Evolutionary conservation across 2,329 filamentous ascomycete species (phyloP).

Genomic region (Botrytis medusae): DNA sequence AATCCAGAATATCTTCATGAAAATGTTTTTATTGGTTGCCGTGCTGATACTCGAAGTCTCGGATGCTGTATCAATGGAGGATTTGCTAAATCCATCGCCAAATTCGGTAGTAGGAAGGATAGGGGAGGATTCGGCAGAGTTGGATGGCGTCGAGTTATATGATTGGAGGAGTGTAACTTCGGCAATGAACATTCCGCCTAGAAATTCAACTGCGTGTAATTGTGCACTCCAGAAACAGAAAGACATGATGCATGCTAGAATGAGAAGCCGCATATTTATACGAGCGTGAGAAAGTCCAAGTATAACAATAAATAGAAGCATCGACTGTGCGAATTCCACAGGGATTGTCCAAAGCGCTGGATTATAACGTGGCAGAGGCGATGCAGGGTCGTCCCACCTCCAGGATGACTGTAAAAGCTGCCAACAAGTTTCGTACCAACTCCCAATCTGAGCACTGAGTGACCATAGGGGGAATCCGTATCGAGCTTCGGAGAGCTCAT

Average conservation of each 20-base stretch:
- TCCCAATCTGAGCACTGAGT: constrained; percentile 44
- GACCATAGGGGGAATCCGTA: constrained; percentile 42
- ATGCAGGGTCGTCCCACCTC: constrained; percentile 28
- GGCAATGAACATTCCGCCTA: constrained; percentile 48
- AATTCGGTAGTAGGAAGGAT: constrained; percentile 29
- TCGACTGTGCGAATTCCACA: constrained; percentile 38
- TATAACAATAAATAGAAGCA: constrained; percentile 36
- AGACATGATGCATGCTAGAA: constrained; percentile 30
- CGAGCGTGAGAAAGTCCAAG: constrained; percentile 35
- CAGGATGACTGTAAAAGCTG: constrained; percentile 34
- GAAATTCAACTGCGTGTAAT: constrained; percentile 44
- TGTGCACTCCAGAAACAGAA: constrained; percentile 36
- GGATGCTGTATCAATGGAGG: constrained; percentile 21
- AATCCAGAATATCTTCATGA: constrained; percentile 34
- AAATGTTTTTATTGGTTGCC: constrained; percentile 7
- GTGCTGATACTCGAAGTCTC: constrained; percentile 17
- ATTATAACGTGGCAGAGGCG: constrained; percentile 33
- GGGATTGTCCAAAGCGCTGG: constrained; percentile 40
- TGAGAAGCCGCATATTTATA: constrained; percentile 31
- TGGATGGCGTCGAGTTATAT: constrained; percentile 6
- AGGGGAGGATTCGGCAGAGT: constrained; percentile 11
- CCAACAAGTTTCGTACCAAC: constrained; percentile 46
- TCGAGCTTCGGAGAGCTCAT: constrained; percentile 48
- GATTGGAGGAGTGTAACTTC: constrained; percentile 46
- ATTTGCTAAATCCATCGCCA: constrained; percentile 27